Evolutionary conservation across 2,329 filamentous ascomycete genomes (phyloP), one percentile per base, ranked within the genome.

Genomic region (Aspergillus sp.): DNA sequence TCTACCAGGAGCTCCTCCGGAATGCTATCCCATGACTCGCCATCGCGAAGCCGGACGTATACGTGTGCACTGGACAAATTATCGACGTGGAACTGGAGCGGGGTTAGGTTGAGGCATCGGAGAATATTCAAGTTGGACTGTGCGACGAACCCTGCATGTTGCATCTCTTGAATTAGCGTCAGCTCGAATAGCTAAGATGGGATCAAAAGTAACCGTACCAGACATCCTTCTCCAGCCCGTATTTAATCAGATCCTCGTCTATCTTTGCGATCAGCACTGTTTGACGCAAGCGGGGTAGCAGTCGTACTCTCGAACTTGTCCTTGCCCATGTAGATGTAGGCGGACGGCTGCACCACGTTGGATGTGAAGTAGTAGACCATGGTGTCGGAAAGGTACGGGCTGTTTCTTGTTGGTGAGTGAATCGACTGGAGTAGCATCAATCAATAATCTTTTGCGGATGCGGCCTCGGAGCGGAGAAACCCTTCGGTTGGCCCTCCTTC

Each of bases 351-450:
- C 40, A 96, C 91, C 43, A 87, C 86, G 61, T 85, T 93, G 25
- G 93, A 98, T 1, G 87, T 95, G 75, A 95, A 98, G 76, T 98
- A 98, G 79, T 90, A 96, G 47, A 99, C 95, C 95, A 99, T 67
- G 33, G 37, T 63, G 52, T n/a, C 35, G 35, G 35, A 15, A 15
- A 37, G 6, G 27, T 31, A 11, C 4, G 3, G 27, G 14, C 2
- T 17, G 27, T 9, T 19, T 19, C 21, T 45, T 23, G 9, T 15
- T 39, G 27, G 27, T 31, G 27, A 31, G 27, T 31, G 27, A 31
- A 31, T 9, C 27, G 27, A 31, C 27, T 11, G 27, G 27, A 31
- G 27, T 8, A 27, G 25, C 27, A 31, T 31, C 27, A 31, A 31
- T 31, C 27, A 31, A 31, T 11, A 31, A 31, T 31, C 27, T 31